These are phyloP conservation scores for Wickerhamomyces queroliae DNA, from an alignment of 805 yeast species.

Conservation along the genomic window DNA sequence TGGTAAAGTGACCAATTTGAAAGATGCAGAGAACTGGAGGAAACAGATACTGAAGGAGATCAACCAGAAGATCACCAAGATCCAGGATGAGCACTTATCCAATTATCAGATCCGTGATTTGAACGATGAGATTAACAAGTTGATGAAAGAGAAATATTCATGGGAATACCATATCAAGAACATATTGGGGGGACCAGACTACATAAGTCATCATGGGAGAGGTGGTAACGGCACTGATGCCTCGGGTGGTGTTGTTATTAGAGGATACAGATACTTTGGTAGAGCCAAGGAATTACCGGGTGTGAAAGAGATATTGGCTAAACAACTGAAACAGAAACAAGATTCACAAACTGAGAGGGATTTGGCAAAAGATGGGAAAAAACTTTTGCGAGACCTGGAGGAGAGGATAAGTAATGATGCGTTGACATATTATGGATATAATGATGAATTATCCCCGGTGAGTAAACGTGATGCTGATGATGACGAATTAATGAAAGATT, in stretches of 20 bases:
- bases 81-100: constrained; percentile 56
- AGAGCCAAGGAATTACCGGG: constrained; percentile 79
- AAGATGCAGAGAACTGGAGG: constrained; percentile 72
- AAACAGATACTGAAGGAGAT: constrained; percentile 57
- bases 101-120: constrained; percentile 63
- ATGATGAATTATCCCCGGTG: constrained; percentile 28
- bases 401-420: constrained; percentile 18
- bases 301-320: constrained; percentile 43
- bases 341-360: constrained; percentile 11
- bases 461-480: too few species aligned
- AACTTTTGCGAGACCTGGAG: constrained; percentile 19
- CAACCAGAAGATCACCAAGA: constrained; percentile 48
- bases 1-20: constrained; percentile 42
- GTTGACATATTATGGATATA: constrained; percentile 38
- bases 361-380: constrained; percentile 13
- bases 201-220: constrained; percentile 31
- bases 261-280: constrained; percentile 59
- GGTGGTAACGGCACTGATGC: constrained; percentile 10
- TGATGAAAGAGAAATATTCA: constrained; percentile 58
- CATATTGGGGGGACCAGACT: constrained; percentile 71
- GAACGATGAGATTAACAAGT: constrained; percentile 66
- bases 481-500: constrained; percentile 6
- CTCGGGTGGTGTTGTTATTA: constrained; percentile 13
- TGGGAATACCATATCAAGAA: constrained; percentile 72
- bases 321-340: constrained; percentile 22